Evolutionary conservation across 2,329 filamentous ascomycete species (phyloP).

Genomic region (Didymosphaeria variabile): DNA sequence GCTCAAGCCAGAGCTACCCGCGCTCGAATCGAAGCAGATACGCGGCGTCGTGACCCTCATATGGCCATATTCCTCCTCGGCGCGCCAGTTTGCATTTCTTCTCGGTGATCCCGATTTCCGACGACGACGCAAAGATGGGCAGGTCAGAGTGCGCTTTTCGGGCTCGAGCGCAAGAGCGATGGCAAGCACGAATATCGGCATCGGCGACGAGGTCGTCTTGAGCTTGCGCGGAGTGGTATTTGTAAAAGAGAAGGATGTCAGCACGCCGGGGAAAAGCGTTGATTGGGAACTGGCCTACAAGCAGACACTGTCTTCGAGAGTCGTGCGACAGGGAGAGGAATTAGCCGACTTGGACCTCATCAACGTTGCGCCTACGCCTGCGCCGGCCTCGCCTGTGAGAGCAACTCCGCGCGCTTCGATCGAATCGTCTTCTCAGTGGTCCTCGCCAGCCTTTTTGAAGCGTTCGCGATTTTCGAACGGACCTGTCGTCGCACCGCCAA

Average conservation of each 20-base stretch:
- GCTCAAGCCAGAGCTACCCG: constrained; percentile 42
- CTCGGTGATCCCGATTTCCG: constrained; percentile 87
- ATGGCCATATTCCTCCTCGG: constrained; percentile 89
- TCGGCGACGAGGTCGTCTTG: constrained; percentile 78
- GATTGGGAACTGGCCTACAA: constrained; percentile 65
- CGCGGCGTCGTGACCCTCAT: constrained; percentile 81
- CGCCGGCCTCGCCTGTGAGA: constrained; percentile 34
- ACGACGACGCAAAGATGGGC: constrained; percentile 77
- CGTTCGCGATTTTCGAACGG: constrained; percentile 74
- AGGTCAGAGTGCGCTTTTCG: constrained; percentile 80
- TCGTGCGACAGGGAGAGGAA: constrained; percentile 58
- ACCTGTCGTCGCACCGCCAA: constrained; percentile 68
- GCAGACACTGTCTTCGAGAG: constrained; percentile 47
- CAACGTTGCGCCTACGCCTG: constrained; percentile 40
- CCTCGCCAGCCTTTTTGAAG: constrained; percentile 80
- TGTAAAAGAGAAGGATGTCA: constrained; percentile 62
- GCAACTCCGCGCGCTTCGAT: constrained; percentile 15
- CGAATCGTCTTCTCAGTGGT: constrained; percentile 59
- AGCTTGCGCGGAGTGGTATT: constrained; percentile 75
- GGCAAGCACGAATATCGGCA: constrained; percentile 72
- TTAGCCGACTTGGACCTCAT: constrained; percentile 64
- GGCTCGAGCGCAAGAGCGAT: constrained; percentile 75
- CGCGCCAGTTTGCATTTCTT: constrained; percentile 76
- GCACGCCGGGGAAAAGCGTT: constrained; percentile 65
- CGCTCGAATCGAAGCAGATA: constrained; percentile 54